Percentiles rank a stretch among this genome's conserved stretches.
phyloP scores from a whole-genome alignment of 345 rosid species.

The Populus pruinosa region DNA sequence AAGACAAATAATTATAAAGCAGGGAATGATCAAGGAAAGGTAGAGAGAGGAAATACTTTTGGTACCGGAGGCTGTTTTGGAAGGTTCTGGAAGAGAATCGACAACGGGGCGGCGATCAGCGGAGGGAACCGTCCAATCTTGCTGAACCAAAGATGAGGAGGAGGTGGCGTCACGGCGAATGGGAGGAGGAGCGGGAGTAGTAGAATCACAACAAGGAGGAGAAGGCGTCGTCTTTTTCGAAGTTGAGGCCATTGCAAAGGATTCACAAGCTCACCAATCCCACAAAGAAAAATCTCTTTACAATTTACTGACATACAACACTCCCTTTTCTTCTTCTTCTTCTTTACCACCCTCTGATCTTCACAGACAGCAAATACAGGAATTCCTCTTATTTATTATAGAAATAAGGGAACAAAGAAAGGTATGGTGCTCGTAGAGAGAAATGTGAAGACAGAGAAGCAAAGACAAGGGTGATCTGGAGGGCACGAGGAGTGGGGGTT shows the following conservation, averaged over 20 bases:
- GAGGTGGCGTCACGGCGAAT: slow-evolving; percentile 25
- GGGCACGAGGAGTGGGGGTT: neutral
- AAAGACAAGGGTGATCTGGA: neutral
- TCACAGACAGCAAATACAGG: neutral
- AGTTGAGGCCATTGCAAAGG: slow-evolving; percentile 96
- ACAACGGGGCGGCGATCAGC: slow-evolving; percentile 43
- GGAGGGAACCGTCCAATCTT: neutral
- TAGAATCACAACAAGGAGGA: slow-evolving; percentile 15
- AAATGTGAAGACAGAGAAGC: neutral
- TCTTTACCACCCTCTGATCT: neutral
- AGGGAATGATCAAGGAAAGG: neutral
- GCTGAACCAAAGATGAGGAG: slow-evolving; percentile 18
- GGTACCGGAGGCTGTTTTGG: slow-evolving; percentile 44
- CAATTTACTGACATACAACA: slow-evolving; percentile 98
- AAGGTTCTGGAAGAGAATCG: slow-evolving; percentile 55
- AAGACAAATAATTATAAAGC: too few relatives aligned
- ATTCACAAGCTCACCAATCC: slow-evolving; percentile 77
- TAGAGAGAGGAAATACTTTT: slow-evolving; percentile 42
- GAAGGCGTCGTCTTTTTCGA: slow-evolving; percentile 74
- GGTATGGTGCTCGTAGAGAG: neutral
- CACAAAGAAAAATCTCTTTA: slow-evolving; percentile 56
- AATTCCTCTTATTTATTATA: too few relatives aligned
- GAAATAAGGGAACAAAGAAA: neutral
- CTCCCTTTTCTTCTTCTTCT: slow-evolving; percentile 4
- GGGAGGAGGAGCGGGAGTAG: neutral